Conservation (phyloP, 1,284 basidiomycete genomes). For the Marasmius oreades region DNA sequence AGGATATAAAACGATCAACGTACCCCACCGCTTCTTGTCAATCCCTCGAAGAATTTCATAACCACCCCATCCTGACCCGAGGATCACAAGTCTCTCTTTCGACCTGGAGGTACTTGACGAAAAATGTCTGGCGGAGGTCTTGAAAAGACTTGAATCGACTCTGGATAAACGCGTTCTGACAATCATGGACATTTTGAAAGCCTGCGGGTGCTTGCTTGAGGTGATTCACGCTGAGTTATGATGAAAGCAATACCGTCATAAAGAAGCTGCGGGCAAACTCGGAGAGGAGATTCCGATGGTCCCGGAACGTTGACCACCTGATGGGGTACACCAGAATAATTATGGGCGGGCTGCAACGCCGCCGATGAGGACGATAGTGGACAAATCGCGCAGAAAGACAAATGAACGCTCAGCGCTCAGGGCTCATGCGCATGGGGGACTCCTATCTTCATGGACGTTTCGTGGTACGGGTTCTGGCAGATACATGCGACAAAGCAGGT, state of each 20-base stretch:
- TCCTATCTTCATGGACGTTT: no score
- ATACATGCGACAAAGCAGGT: no score
- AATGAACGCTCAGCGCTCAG: no score
- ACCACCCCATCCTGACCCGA: conserved; percentile 86
- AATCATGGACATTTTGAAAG: neutral
- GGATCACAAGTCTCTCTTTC: conserved; percentile 71
- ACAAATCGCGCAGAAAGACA: no score
- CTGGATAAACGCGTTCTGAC: neutral
- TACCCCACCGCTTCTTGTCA: conserved; percentile 68
- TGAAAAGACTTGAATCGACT: neutral
- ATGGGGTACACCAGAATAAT: neutral
- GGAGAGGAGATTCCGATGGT: neutral
- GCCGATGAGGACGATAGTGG: no score
- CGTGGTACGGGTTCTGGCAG: no score
- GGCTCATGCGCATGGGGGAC: no score
- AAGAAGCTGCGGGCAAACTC: neutral
- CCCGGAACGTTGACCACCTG: neutral
- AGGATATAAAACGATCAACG: conserved; percentile 19
- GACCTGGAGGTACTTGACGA: neutral
- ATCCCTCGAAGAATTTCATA: conserved; percentile 66
- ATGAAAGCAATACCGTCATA: neutral
- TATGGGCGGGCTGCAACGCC: neutral
- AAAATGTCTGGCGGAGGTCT: neutral
- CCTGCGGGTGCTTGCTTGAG: neutral
- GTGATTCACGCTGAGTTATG: neutral